A percentile compares a stretch with the other conserved stretches of the same genome.
phyloP scores from a whole-genome alignment of 139 green algal species.

The Chlamydomonas sphaeroides region DNA sequence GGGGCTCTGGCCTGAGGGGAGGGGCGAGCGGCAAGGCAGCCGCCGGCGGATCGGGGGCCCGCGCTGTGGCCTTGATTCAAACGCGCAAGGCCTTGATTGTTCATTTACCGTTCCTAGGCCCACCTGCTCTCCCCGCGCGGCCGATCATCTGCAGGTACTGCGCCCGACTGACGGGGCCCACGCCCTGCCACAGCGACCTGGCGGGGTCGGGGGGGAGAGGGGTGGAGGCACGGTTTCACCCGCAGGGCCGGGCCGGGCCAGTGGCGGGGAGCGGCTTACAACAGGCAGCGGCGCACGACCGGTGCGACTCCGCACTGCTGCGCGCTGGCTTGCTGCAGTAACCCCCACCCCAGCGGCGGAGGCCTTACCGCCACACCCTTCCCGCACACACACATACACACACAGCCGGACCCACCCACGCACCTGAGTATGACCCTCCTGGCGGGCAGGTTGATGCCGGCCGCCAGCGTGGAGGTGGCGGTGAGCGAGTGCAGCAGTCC shows the following conservation, averaged over 20 bases:
- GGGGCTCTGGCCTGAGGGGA: slow-evolving; percentile 54
- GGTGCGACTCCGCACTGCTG: no score
- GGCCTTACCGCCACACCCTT: no score
- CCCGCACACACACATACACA: slow-evolving; percentile 12
- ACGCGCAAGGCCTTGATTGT: no score
- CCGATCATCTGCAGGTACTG: slow-evolving; percentile 84
- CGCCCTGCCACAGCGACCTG: slow-evolving; percentile 43
- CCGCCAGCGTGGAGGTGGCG: slow-evolving; percentile 91
- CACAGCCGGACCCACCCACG: not conserved
- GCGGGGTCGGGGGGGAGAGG: not conserved
- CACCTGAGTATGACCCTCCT: slow-evolving; percentile 81
- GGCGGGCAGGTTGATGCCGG: slow-evolving; percentile 86
- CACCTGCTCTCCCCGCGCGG: slow-evolving; percentile 63
- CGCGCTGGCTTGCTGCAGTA: not conserved
- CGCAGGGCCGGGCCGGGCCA: no score
- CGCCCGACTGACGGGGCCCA: slow-evolving; percentile 49
- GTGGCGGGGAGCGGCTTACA: no score
- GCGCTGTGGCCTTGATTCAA: no score
- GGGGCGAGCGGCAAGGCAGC: no score
- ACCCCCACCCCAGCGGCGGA: no score
- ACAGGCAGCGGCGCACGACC: no score
- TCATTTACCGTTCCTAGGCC: no score
- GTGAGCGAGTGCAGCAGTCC: slow-evolving; percentile 82
- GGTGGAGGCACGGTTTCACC: not conserved
- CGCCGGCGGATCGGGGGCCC: no score